phyloP scores from a whole-genome alignment of 2,329 filamentous ascomycete species.

The Talaromyces albobiverticillius region DNA sequence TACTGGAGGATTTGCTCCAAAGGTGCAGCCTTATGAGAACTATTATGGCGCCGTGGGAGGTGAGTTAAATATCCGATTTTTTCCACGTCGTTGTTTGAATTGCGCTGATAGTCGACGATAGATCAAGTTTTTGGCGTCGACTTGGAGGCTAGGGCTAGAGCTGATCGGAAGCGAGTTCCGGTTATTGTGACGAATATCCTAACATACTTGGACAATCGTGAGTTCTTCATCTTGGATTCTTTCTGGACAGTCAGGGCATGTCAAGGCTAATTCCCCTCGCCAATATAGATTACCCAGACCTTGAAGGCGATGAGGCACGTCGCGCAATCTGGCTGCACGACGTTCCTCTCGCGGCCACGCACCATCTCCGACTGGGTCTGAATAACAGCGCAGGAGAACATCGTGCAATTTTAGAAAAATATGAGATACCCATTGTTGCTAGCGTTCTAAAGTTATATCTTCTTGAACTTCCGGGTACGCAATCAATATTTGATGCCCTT shows the following conservation, averaged over 20 bases:
- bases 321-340: slow-evolving; percentile 93
- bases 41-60: slow-evolving; percentile 96
- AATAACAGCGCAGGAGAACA: slow-evolving; percentile 83
- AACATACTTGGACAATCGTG: slow-evolving; percentile 86
- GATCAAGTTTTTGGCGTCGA: slow-evolving; percentile 98
- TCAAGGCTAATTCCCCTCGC: background rate
- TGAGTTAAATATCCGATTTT: slow-evolving; percentile 33
- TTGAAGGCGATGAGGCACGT: slow-evolving; percentile 92
- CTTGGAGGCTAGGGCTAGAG: slow-evolving; percentile 88
- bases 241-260: too few relatives aligned
- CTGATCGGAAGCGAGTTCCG: slow-evolving; percentile 93
- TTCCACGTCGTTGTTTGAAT: slow-evolving; percentile 15
- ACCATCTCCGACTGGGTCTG: slow-evolving; percentile 75
- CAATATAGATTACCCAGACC: slow-evolving; percentile 81
- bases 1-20: slow-evolving; percentile 87
- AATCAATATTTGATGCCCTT: background rate
- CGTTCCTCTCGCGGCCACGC: slow-evolving; percentile 78
- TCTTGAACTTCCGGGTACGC: slow-evolving; percentile 83
- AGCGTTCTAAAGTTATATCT: slow-evolving; percentile 92
- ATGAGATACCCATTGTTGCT: slow-evolving; percentile 91
- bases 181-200: slow-evolving; percentile 87
- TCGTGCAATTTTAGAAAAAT: slow-evolving; percentile 75
- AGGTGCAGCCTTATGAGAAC: slow-evolving; percentile 92
- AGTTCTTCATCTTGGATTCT: slow-evolving; percentile 19
- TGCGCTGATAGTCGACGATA: slow-evolving; percentile 21